Percentiles rank a stretch among this genome's conserved stretches.
phyloP scores from a whole-genome alignment of 1,284 basidiomycete species.

The Moesziomyces sp. region DNA sequence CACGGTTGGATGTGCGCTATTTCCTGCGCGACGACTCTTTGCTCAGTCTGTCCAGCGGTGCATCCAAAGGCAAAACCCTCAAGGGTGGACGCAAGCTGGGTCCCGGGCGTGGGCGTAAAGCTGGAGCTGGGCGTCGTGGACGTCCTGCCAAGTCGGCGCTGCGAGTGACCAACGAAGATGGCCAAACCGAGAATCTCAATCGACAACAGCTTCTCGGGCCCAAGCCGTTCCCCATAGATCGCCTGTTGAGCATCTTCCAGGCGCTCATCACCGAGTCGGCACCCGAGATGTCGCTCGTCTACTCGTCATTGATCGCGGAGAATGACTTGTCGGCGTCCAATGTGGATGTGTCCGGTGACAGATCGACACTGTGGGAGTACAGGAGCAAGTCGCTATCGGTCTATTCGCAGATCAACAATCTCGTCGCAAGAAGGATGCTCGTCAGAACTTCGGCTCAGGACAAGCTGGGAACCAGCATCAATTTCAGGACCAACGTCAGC shows the following conservation, averaged over 20 bases:
- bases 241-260: constrained; percentile 84
- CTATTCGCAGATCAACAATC: constrained; percentile 46
- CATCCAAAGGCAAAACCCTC: constrained; percentile 27
- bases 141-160: constrained; percentile 24
- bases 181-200: constrained; percentile 65
- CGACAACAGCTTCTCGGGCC: constrained; percentile 85
- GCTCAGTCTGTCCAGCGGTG: constrained; percentile 31
- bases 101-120: constrained; percentile 36
- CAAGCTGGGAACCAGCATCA: constrained; percentile 40
- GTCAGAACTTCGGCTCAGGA: constrained; percentile 41
- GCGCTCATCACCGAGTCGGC: constrained; percentile 85
- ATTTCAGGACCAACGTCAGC: constrained; percentile 46
- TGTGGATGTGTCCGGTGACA: constrained; percentile 45
- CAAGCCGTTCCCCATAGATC: constrained; percentile 81
- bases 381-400: constrained; percentile 29
- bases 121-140: constrained; percentile 22
- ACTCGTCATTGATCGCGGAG: constrained; percentile 35
- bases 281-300: constrained; percentile 69
- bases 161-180: constrained; percentile 36
- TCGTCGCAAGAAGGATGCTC: constrained; percentile 45
- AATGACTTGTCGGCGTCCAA: constrained; percentile 57
- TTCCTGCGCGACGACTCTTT: constrained; percentile 57
- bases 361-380: constrained; percentile 41
- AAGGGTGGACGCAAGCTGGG: constrained; percentile 39
- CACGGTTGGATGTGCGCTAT: constrained; percentile 76